phyloP scores from a whole-genome alignment of 768 basidiomycete genomes.

The Chalciporus chontae region DNA sequence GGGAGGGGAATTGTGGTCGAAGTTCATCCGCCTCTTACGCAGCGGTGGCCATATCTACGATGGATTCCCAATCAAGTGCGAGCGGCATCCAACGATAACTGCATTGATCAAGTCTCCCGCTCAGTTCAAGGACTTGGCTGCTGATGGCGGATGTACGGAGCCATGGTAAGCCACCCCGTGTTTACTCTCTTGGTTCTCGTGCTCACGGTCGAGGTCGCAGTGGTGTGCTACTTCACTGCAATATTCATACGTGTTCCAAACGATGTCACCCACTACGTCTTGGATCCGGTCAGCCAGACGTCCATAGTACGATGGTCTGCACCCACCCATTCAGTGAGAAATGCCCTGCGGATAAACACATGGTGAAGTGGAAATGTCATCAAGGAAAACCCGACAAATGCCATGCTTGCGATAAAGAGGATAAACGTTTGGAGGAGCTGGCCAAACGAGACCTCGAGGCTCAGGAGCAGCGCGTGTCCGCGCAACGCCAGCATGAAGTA shows the following conservation, averaged over 20 bases:
- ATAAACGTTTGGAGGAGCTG: slow-evolving; percentile 38
- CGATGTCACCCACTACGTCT: slow-evolving; percentile 56
- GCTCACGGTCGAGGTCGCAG: slow-evolving; percentile 28
- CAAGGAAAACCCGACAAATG: slow-evolving; percentile 38
- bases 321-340: slow-evolving; percentile 29
- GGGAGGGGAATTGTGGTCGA: slow-evolving; percentile 49
- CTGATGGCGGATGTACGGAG: slow-evolving; percentile 60
- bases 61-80: slow-evolving; percentile 59
- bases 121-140: slow-evolving; percentile 50
- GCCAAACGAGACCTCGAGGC: slow-evolving; percentile 37
- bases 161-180: slow-evolving; percentile 45
- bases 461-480: slow-evolving; percentile 44
- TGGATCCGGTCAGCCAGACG: slow-evolving; percentile 41
- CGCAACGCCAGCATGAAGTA: slow-evolving; percentile 41
- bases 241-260: slow-evolving; percentile 50
- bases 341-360: slow-evolving; percentile 46
- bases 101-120: slow-evolving; percentile 37
- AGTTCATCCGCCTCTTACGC: slow-evolving; percentile 44
- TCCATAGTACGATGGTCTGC: slow-evolving; percentile 39
- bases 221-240: slow-evolving; percentile 45
- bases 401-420: slow-evolving; percentile 44
- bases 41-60: slow-evolving; percentile 46
- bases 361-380: slow-evolving; percentile 41
- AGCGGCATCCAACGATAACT: slow-evolving; percentile 46
- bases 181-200: neutral